phyloP scores from a whole-genome alignment of 257 asterid species.

The Primulina huaijiensis region DNA sequence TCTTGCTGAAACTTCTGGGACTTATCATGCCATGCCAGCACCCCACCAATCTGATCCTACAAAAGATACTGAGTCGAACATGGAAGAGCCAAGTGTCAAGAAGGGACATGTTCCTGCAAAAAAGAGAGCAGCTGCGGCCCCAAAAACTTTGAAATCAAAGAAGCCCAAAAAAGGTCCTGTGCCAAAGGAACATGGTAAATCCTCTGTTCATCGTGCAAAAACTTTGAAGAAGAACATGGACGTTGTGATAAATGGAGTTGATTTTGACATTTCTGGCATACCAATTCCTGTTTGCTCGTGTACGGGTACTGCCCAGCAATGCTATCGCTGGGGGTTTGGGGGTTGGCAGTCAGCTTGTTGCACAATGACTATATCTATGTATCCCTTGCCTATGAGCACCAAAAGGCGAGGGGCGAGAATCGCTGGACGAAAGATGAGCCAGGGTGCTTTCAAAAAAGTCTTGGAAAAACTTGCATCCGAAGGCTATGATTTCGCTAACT shows the following conservation, averaged over 20 bases:
- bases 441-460: slow-evolving; percentile 95
- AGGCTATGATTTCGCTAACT: slow-evolving; percentile 67
- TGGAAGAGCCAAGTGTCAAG: slow-evolving; percentile 51
- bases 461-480: slow-evolving; percentile 81
- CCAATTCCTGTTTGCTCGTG: slow-evolving; percentile 95
- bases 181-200: slow-evolving; percentile 54
- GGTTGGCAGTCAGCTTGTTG: slow-evolving; percentile 99
- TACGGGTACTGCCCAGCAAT: slow-evolving; percentile 91
- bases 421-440: slow-evolving; percentile 98
- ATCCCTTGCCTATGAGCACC: slow-evolving; percentile 93
- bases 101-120: slow-evolving; percentile 54
- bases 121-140: slow-evolving; percentile 48
- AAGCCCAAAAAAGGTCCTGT: slow-evolving; percentile 54
- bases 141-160: slow-evolving; percentile 68
- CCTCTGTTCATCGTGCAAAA: slow-evolving; percentile 58
- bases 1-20: slow-evolving; percentile 60
- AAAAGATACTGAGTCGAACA: slow-evolving; percentile 36
- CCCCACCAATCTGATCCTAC: slow-evolving; percentile 51
- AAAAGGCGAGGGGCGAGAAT: slow-evolving; percentile 94
- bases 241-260: slow-evolving; percentile 75
- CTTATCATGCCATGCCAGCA: slow-evolving; percentile 61
- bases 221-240: slow-evolving; percentile 72
- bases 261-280: slow-evolving; percentile 80
- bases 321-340: slow-evolving; percentile 97
- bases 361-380: slow-evolving; percentile 84